Evolutionary conservation across 306 rosid genomes (phyloP).

Genomic region (Spatholobus suberectus): DNA sequence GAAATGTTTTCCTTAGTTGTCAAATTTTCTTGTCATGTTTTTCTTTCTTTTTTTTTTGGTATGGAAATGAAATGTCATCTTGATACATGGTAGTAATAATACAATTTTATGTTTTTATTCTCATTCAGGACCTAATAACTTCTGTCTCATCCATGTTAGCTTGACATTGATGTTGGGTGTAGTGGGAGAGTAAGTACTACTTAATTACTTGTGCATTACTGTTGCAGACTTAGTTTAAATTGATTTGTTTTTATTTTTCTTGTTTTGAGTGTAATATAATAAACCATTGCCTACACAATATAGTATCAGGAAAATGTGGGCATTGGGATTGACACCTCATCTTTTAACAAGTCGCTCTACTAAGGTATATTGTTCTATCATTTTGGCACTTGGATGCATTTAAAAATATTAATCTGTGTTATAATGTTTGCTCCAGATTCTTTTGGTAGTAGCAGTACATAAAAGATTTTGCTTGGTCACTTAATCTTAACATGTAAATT

Average conservation of each 20-base stretch:
- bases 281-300: conserved; percentile 96
- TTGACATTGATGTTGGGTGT: conserved; percentile 90
- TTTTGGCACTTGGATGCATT: conserved; percentile 32
- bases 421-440: conserved; percentile 9
- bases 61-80: conserved; percentile 28
- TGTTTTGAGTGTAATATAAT: conserved; percentile 55
- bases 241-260: conserved; percentile 1
- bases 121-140: conserved; percentile 82
- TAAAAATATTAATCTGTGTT: conserved; percentile 25
- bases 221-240: conserved; percentile 31
- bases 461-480: conserved; percentile 6
- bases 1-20: neutral
- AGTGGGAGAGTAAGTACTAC: conserved; percentile 97
- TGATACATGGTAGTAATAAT: conserved; percentile 1
- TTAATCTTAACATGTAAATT: conserved; percentile 10
- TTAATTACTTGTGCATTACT: conserved; percentile 35
- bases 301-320: conserved; percentile 94
- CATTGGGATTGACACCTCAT: conserved; percentile 95
- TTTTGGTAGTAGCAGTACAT: conserved; percentile 7
- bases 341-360: conserved; percentile 95
- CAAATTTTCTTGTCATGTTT: neutral
- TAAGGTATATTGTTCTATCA: conserved; percentile 61
- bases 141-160: conserved; percentile 99
- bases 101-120: conserved; percentile 14
- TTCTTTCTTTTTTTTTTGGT: neutral